Conservation (phyloP, 2,329 filamentous ascomycete genomes). For the Talaromyces rugulosus region DNA sequence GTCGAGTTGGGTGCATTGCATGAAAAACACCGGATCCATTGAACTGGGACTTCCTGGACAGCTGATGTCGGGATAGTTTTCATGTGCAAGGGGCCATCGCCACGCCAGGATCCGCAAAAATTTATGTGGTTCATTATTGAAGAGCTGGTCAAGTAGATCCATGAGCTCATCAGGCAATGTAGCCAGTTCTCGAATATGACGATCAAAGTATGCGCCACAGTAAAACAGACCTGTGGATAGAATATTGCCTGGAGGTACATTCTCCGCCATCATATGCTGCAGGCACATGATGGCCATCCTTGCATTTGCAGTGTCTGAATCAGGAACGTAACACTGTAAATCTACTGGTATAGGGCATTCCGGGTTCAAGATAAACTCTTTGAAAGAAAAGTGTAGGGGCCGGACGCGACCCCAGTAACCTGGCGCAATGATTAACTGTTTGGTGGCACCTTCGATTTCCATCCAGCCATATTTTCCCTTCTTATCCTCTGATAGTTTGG, state of each 20-base stretch:
- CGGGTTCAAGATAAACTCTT: conserved; percentile 7
- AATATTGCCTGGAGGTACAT: not conserved
- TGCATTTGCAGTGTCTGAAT: conserved; percentile 5
- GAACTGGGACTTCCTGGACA: conserved; percentile 6
- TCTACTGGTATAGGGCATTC: conserved; percentile 4
- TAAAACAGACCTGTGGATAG: not conserved
- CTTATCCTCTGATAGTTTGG: not conserved
- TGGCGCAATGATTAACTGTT: not conserved
- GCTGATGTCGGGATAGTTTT: not conserved
- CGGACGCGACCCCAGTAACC: not conserved
- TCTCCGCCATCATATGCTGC: conserved; percentile 8
- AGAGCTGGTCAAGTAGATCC: conserved; percentile 8
- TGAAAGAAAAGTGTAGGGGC: conserved; percentile 11
- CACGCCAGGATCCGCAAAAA: conserved; percentile 6
- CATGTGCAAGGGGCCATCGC: not conserved
- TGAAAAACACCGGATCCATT: conserved; percentile 9
- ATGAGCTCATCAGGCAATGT: conserved; percentile 4
- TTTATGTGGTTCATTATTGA: not conserved
- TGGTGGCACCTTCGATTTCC: not conserved
- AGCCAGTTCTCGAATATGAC: conserved; percentile 6
- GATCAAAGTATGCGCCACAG: conserved; percentile 7
- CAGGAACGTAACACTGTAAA: not conserved
- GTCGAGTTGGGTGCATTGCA: conserved; percentile 8
- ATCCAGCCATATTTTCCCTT: not conserved
- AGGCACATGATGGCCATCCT: conserved; percentile 12